Evolutionary conservation across 1,284 basidiomycete species (phyloP).

Genomic region (Ustilago loliicola): DNA sequence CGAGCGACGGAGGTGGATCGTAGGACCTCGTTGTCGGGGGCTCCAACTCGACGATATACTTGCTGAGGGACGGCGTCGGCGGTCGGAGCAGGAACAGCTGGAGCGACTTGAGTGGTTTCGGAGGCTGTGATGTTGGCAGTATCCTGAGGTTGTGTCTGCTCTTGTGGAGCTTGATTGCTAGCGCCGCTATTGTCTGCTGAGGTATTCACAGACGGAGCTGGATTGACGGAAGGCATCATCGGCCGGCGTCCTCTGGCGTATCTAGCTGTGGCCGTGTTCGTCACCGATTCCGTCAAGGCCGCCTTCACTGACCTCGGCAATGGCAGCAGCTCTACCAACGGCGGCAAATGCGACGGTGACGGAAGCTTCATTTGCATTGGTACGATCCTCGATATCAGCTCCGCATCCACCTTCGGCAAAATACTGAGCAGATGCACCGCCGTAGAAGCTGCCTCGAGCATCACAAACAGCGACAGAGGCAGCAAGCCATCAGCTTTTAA

Average conservation of each 20-base stretch:
- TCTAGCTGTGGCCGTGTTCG: constrained; percentile 10
- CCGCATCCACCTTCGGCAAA: constrained; percentile 40
- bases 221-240: constrained; percentile 42
- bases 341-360: constrained; percentile 53
- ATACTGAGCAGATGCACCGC: constrained; percentile 38
- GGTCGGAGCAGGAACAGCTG: not conserved
- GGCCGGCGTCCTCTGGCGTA: constrained; percentile 29
- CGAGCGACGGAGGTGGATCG: constrained; percentile 36
- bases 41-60: constrained; percentile 33
- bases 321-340: constrained; percentile 38
- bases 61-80: constrained; percentile 22
- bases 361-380: constrained; percentile 34
- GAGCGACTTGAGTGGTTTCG: not conserved
- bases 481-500: constrained; percentile 28
- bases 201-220: not conserved
- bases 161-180: not conserved
- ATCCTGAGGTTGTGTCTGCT: not conserved
- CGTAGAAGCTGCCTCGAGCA: constrained; percentile 34
- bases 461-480: constrained; percentile 30
- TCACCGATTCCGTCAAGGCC: constrained; percentile 24
- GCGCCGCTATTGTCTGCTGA: not conserved
- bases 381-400: constrained; percentile 26
- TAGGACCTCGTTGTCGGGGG: constrained; percentile 35
- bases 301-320: constrained; percentile 28
- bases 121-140: constrained; percentile 5